Evolutionary conservation across 2,329 filamentous ascomycete species (phyloP).

Genomic region (Xylariomycetidae sp.): DNA sequence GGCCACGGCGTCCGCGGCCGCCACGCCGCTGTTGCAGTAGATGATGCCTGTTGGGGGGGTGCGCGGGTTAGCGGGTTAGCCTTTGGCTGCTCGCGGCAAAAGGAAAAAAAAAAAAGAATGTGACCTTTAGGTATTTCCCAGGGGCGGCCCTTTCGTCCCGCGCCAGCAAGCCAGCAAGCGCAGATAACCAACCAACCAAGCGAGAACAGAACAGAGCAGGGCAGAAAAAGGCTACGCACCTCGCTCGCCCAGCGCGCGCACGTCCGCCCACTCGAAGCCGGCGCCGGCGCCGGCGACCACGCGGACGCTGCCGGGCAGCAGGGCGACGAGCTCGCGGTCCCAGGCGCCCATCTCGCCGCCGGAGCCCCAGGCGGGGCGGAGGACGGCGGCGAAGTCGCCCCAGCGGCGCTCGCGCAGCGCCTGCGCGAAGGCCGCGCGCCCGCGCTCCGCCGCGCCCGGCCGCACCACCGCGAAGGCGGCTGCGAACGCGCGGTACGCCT

Average conservation of each 20-base stretch:
- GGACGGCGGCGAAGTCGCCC: conserved; percentile 46
- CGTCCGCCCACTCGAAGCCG: conserved; percentile 58
- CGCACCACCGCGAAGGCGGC: conserved; percentile 43
- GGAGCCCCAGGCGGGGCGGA: conserved; percentile 57
- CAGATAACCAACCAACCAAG: conserved; percentile 1
- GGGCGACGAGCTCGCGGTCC: conserved; percentile 51
- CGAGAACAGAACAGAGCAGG: not conserved
- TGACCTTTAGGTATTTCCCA: no score
- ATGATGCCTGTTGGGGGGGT: conserved; percentile 48
- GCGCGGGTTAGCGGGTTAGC: no score
- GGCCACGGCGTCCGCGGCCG: conserved; percentile 66
- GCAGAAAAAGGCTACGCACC: conserved; percentile 33
- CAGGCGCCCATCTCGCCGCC: conserved; percentile 60
- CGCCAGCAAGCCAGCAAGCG: no score
- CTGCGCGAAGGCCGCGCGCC: conserved; percentile 41
- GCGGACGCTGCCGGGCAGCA: conserved; percentile 46
- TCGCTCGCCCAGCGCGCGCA: conserved; percentile 51
- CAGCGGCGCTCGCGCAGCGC: conserved; percentile 45
- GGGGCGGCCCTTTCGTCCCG: no score
- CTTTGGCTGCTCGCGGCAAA: no score
- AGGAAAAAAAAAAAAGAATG: no score
- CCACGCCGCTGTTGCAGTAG: conserved; percentile 68
- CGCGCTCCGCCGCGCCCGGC: conserved; percentile 42
- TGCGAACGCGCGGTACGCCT: conserved; percentile 38
- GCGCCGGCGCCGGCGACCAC: conserved; percentile 56